These are phyloP conservation scores for Aspergillus brasiliensis DNA, from an alignment of 2,329 filamentous ascomycete genomes.

Conservation along the genomic window DNA sequence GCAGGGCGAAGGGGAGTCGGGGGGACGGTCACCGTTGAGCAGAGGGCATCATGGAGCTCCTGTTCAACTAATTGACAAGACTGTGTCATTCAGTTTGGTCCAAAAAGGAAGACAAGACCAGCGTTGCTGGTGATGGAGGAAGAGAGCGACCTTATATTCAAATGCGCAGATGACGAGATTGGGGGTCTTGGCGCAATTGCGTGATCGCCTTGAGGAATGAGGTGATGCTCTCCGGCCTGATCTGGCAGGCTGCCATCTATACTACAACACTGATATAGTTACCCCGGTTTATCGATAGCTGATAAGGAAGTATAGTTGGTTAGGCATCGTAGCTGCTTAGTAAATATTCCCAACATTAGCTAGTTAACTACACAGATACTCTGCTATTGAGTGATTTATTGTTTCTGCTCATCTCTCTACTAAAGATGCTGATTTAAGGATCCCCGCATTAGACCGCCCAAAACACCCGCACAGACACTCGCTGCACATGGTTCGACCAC, in stretches of 20 bases:
- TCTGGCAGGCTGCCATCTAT: slow-evolving; percentile 2
- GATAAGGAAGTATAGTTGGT: not conserved
- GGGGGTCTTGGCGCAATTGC: slow-evolving; percentile 38
- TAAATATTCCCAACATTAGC: not conserved
- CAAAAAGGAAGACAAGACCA: slow-evolving; percentile 1
- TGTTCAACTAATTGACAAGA: not conserved
- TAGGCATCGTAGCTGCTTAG: not conserved
- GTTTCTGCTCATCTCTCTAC: too few species aligned
- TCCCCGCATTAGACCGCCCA: slow-evolving; percentile 35
- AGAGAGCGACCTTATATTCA: slow-evolving; percentile 31
- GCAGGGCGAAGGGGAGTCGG: not conserved
- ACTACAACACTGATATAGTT: not conserved
- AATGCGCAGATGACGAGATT: slow-evolving; percentile 15
- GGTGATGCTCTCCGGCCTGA: slow-evolving; percentile 5
- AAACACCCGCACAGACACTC: slow-evolving; percentile 35
- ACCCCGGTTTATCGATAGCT: not conserved
- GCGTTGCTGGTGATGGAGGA: slow-evolving; percentile 19
- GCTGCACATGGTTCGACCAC: slow-evolving; percentile 39
- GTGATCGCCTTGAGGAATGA: slow-evolving; percentile 26
- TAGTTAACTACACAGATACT: not conserved
- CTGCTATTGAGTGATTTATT: not conserved
- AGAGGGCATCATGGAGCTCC: not conserved
- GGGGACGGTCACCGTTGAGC: not conserved
- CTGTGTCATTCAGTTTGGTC: not conserved
- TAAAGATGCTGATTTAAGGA: too few species aligned